phyloP scores from a whole-genome alignment of 805 yeast genomes.

The Ogataea wickerhamii region DNA sequence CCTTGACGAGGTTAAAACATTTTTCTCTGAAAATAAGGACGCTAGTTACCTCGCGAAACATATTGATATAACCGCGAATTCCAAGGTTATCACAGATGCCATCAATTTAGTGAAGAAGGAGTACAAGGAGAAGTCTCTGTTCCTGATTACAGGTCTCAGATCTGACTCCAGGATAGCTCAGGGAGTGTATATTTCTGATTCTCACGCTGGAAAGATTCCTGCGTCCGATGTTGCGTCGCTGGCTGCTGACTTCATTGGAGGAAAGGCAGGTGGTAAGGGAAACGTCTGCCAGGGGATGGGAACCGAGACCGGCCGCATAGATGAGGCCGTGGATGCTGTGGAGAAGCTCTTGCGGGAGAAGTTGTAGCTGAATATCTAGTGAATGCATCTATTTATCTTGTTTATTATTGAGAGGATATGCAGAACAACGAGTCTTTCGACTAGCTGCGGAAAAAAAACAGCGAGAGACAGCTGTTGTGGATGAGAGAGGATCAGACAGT shows the following conservation, averaged over 20 bases:
- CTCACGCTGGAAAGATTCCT: constrained; percentile 59
- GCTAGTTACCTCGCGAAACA: constrained; percentile 62
- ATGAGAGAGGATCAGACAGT: too few relatives aligned
- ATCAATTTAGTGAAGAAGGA: constrained; percentile 77
- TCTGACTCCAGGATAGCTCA: constrained; percentile 81
- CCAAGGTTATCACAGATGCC: constrained; percentile 94
- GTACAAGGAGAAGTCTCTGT: constrained; percentile 69
- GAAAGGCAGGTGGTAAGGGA: constrained; percentile 98
- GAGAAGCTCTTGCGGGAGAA: constrained; percentile 58
- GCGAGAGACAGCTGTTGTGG: too few relatives aligned
- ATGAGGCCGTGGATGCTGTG: constrained; percentile 71
- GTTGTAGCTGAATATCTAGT: too few relatives aligned
- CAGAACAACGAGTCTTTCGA: too few relatives aligned
- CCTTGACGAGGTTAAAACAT: constrained; percentile 67
- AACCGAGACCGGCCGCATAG: constrained; percentile 65
- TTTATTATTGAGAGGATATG: too few relatives aligned
- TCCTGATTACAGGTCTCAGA: constrained; percentile 66
- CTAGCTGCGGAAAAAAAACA: too few relatives aligned
- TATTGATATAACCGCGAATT: constrained; percentile 71
- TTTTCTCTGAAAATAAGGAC: constrained; percentile 55
- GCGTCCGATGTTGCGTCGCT: constrained; percentile 71
- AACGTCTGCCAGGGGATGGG: constrained; percentile 97
- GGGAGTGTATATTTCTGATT: constrained; percentile 83
- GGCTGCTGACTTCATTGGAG: constrained; percentile 79
- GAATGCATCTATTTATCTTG: too few relatives aligned